Conservation (phyloP, 192 early-diverging fungal genomes). For the Backusella mclennaniae region DNA sequence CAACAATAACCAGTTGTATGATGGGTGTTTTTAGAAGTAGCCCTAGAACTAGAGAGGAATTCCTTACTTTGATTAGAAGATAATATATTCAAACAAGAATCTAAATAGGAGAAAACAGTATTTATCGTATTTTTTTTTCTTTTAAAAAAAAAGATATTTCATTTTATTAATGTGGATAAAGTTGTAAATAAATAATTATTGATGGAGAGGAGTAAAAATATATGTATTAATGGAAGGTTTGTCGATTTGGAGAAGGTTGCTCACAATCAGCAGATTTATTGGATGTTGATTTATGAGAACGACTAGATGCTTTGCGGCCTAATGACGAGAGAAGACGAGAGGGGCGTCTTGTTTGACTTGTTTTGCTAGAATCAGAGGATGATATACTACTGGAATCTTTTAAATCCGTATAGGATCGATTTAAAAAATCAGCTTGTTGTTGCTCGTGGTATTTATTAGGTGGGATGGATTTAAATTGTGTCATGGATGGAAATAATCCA, state of each 20-base stretch:
- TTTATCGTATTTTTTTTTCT: neutral
- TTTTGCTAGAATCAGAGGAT: neutral
- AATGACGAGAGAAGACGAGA: slow-evolving; percentile 13
- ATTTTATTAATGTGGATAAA: neutral
- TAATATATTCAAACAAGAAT: slow-evolving; percentile 15
- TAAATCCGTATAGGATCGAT: neutral
- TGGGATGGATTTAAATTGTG: neutral
- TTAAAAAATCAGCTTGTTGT: neutral
- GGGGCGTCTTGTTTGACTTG: neutral
- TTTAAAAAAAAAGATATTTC: neutral
- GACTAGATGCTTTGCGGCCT: slow-evolving; percentile 2
- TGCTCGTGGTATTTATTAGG: neutral
- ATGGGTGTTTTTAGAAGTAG: slow-evolving; percentile 90
- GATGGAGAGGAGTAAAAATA: neutral
- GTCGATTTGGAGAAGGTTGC: neutral
- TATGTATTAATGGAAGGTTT: neutral
- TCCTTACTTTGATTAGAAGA: slow-evolving; percentile 75
- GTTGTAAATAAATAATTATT: slow-evolving; percentile 5
- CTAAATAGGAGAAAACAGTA: neutral
- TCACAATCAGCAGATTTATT: neutral
- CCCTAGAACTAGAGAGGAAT: slow-evolving; percentile 94
- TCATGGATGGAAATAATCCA: neutral
- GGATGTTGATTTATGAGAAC: neutral
- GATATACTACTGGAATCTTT: slow-evolving; percentile 10
- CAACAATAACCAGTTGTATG: slow-evolving; percentile 94